phyloP scores from a whole-genome alignment of 768 basidiomycete genomes.

The Termitomyces sp. region DNA sequence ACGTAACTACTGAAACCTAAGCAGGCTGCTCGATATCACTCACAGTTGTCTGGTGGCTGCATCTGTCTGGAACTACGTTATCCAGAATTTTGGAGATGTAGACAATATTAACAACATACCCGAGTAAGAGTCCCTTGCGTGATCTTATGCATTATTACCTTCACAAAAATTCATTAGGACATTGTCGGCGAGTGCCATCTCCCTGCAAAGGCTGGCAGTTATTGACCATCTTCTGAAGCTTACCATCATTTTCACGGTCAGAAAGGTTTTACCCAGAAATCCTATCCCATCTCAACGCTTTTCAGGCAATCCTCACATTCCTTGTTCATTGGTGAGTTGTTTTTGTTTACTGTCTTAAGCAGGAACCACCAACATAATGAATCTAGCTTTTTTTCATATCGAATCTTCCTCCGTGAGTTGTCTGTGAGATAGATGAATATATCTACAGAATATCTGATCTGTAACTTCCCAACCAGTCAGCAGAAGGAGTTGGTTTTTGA shows the following conservation, averaged over 20 bases:
- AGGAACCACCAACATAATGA: not conserved
- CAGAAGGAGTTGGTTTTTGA: no score
- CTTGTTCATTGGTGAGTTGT: conserved; percentile 26
- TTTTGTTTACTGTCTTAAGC: not conserved
- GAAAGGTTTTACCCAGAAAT: not conserved
- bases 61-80: conserved; percentile 27
- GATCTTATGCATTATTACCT: not conserved
- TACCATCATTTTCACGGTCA: conserved; percentile 21
- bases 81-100: conserved; percentile 19
- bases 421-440: conserved; percentile 16
- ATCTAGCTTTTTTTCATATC: conserved; percentile 25
- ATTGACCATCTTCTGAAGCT: conserved; percentile 8
- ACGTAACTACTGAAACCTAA: not conserved
- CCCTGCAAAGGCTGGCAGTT: not conserved
- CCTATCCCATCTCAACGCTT: not conserved
- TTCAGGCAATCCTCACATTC: conserved; percentile 26
- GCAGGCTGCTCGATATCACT: conserved; percentile 24
- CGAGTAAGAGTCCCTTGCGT: conserved; percentile 15
- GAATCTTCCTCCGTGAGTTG: conserved; percentile 25
- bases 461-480: no score
- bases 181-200: conserved; percentile 9
- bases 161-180: conserved; percentile 2
- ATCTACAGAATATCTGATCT: no score
- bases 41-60: conserved; percentile 26
- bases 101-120: conserved; percentile 22